A percentile compares a stretch with the other conserved stretches of the same genome.
Evolutionary conservation across 352 stramenopile genomes (phyloP).

Genomic region (Thalassiosira hispida): DNA sequence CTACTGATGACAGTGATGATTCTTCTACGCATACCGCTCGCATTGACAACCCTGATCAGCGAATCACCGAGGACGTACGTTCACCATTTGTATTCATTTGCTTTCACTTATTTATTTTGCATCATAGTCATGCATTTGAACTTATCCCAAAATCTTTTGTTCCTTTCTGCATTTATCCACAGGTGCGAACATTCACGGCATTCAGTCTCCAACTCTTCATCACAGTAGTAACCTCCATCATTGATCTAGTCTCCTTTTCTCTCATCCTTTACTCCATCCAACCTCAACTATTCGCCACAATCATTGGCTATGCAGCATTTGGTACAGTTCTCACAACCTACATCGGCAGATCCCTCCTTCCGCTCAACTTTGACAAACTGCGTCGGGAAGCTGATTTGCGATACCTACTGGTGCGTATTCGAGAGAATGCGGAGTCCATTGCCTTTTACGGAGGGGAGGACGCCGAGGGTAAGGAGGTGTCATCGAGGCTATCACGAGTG

Average conservation of each 20-base stretch:
- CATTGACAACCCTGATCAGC: slow-evolving; percentile 89
- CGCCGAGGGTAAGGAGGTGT: slow-evolving; percentile 78
- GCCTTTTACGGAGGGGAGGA: slow-evolving; percentile 89
- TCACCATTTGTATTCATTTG: too few relatives aligned
- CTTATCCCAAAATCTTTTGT: too few relatives aligned
- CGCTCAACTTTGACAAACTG: slow-evolving; percentile 85
- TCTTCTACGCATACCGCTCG: slow-evolving; percentile 17
- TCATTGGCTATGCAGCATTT: slow-evolving; percentile 84
- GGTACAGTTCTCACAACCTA: slow-evolving; percentile 79
- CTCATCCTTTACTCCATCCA: slow-evolving; percentile 88
- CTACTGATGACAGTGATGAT: neutral
- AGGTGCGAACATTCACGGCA: slow-evolving; percentile 82
- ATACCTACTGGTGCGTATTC: slow-evolving; percentile 85
- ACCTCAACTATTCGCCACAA: slow-evolving; percentile 86
- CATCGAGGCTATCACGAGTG: slow-evolving; percentile 65
- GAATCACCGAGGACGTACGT: slow-evolving; percentile 83
- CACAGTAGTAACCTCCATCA: slow-evolving; percentile 82
- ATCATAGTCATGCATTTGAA: too few relatives aligned
- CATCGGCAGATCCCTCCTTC: slow-evolving; percentile 77
- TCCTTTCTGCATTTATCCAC: too few relatives aligned
- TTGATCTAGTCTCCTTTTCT: slow-evolving; percentile 86
- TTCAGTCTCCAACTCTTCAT: slow-evolving; percentile 86
- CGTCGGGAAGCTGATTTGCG: slow-evolving; percentile 86
- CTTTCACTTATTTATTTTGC: too few relatives aligned
- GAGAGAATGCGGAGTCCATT: slow-evolving; percentile 89